These are phyloP conservation scores for Syncephalis plumigaleata DNA, from an alignment of 371 early-diverging fungal genomes.

Conservation along the genomic window DNA sequence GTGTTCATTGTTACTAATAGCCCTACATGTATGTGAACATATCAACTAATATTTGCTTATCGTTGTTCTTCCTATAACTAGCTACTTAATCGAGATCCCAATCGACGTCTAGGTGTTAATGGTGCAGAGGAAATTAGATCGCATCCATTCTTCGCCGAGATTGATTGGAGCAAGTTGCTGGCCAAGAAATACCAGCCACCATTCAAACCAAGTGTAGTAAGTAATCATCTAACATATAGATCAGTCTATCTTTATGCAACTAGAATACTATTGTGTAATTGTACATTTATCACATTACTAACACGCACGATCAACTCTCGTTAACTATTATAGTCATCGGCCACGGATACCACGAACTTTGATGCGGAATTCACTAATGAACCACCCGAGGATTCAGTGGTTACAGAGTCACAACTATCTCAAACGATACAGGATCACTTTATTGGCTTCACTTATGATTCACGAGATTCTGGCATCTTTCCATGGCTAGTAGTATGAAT, in stretches of 20 bases:
- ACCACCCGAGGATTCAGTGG: constrained; percentile 68
- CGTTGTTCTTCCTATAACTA: constrained; percentile 2
- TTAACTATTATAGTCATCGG: constrained; percentile 16
- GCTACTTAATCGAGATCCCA: constrained; percentile 70
- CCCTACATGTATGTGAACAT: background rate
- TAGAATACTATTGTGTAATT: no score
- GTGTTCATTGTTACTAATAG: no score
- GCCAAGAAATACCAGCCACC: constrained; percentile 82
- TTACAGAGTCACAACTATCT: constrained; percentile 60
- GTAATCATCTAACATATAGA: no score
- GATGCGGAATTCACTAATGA: constrained; percentile 71
- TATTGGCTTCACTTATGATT: constrained; percentile 79
- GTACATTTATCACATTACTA: no score
- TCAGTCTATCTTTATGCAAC: no score
- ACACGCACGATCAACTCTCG: no score
- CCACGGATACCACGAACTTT: constrained; percentile 69
- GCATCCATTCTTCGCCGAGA: constrained; percentile 85
- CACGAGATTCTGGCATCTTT: constrained; percentile 20
- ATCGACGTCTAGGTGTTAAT: constrained; percentile 61
- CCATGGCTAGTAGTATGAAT: constrained; percentile 1
- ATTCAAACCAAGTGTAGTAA: constrained; percentile 76
- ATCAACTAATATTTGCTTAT: background rate
- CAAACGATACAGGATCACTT: constrained; percentile 89
- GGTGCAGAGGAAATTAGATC: constrained; percentile 78
- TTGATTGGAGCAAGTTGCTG: constrained; percentile 76